These are phyloP conservation scores for Colletotrichum sidae DNA, from an alignment of 2,329 filamentous ascomycete genomes.

Conservation along the genomic window DNA sequence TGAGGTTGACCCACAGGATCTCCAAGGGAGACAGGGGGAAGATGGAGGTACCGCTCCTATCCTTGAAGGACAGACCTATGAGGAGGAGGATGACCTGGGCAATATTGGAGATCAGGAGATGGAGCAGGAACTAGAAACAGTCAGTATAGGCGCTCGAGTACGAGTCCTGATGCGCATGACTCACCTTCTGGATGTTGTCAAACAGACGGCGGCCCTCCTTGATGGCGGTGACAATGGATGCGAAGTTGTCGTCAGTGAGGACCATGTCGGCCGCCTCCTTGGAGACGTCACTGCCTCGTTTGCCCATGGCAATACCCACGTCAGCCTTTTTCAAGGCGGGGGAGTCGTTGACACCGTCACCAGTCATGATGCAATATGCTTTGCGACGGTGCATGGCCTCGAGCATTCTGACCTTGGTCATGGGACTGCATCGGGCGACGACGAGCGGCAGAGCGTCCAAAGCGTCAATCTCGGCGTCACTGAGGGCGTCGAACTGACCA, in stretches of 20 bases:
- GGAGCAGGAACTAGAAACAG: constrained; percentile 64
- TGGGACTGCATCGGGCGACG: constrained; percentile 75
- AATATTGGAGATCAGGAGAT: constrained; percentile 76
- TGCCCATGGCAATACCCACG: constrained; percentile 81
- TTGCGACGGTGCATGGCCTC: constrained; percentile 77
- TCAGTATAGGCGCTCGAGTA: constrained; percentile 5
- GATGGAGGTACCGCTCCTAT: constrained; percentile 67
- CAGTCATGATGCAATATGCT: constrained; percentile 79
- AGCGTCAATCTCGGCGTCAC: constrained; percentile 71
- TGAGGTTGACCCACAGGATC: constrained; percentile 82
- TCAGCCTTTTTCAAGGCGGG: constrained; percentile 79
- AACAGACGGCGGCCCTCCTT: constrained; percentile 77
- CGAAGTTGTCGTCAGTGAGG: constrained; percentile 89
- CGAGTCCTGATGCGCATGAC: constrained; percentile 27
- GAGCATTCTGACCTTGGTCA: constrained; percentile 81
- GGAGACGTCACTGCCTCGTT: constrained; percentile 77
- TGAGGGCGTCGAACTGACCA: constrained; percentile 71
- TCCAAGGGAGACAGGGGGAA: constrained; percentile 79
- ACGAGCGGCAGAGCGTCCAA: constrained; percentile 73
- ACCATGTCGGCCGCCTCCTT: constrained; percentile 91
- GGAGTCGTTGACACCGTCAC: constrained; percentile 81
- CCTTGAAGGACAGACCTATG: constrained; percentile 77
- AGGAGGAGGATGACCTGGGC: constrained; percentile 77
- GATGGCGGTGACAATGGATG: constrained; percentile 80
- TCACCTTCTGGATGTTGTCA: constrained; percentile 80